Evolutionary conservation across 306 rosid genomes (phyloP).

Genomic region (Pterocarpus santalinus): DNA sequence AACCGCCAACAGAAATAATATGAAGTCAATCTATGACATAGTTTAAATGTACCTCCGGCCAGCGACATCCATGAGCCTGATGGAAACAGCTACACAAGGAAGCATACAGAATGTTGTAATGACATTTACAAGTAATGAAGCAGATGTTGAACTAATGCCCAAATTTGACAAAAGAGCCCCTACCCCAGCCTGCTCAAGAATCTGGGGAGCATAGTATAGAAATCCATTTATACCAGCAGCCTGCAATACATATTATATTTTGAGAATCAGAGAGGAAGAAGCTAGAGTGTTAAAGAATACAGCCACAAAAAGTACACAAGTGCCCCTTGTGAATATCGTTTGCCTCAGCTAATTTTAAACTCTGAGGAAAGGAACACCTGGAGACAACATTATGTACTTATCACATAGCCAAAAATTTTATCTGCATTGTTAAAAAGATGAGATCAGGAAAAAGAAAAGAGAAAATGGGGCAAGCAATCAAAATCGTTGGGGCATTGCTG

Average conservation of each 20-base stretch:
- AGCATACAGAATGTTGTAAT: constrained; percentile 77
- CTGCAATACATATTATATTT: constrained; percentile 49
- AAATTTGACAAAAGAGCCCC: constrained; percentile 62
- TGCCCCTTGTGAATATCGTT: constrained; percentile 5
- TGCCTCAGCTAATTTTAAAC: constrained; percentile 24
- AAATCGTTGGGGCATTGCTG: constrained; percentile 5
- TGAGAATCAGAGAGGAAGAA: constrained; percentile 38
- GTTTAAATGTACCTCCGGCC: constrained; percentile 74
- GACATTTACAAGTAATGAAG: constrained; percentile 65
- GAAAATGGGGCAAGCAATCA: not conserved
- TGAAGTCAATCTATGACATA: not conserved
- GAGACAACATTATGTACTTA: constrained; percentile 30
- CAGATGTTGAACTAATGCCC: constrained; percentile 62
- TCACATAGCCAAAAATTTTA: constrained; percentile 11
- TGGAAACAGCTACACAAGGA: constrained; percentile 73
- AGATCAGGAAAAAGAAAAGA: constrained; percentile 27
- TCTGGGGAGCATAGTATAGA: constrained; percentile 77
- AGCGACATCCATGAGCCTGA: constrained; percentile 74
- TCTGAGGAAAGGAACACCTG: constrained; percentile 11
- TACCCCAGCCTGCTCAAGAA: constrained; percentile 70
- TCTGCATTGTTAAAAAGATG: constrained; percentile 19
- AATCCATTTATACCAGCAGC: constrained; percentile 79
- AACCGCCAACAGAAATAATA: constrained; percentile 16
- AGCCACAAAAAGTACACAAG: not conserved
- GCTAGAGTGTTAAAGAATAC: not conserved